Conservation (phyloP, 192 early-diverging fungal genomes). For the Entomortierella beljakovae region DNA sequence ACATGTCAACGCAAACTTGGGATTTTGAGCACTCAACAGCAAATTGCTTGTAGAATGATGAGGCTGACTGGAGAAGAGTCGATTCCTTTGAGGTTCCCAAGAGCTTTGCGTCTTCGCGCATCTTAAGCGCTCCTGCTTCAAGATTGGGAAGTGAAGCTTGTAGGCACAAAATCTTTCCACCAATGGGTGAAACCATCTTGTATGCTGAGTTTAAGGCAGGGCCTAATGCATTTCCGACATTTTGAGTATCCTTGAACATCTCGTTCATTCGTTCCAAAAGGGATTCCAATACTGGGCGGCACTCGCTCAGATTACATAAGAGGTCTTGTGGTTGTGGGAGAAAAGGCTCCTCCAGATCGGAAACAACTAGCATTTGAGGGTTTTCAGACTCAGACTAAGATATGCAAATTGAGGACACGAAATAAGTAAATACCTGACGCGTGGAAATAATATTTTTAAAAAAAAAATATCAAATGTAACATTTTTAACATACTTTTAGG, state of each 20-base stretch:
- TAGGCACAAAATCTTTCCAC: slow-evolving; percentile 91
- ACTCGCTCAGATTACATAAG: slow-evolving; percentile 89
- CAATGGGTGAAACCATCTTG: slow-evolving; percentile 83
- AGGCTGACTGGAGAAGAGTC: slow-evolving; percentile 83
- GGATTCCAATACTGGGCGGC: slow-evolving; percentile 75
- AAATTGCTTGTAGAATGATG: slow-evolving; percentile 90
- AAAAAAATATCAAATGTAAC: background rate
- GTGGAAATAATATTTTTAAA: background rate
- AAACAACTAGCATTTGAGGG: slow-evolving; percentile 95
- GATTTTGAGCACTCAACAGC: slow-evolving; percentile 92
- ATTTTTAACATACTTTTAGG: slow-evolving; percentile 61
- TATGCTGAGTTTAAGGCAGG: slow-evolving; percentile 85
- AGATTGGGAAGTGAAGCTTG: slow-evolving; percentile 87
- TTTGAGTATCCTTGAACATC: slow-evolving; percentile 90
- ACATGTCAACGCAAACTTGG: slow-evolving; percentile 91
- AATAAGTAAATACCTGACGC: too few species aligned
- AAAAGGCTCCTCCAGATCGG: slow-evolving; percentile 91
- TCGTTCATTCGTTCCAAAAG: slow-evolving; percentile 78
- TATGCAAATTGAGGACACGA: background rate
- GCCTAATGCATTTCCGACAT: slow-evolving; percentile 83
- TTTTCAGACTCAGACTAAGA: slow-evolving; percentile 67
- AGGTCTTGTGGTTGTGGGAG: slow-evolving; percentile 91
- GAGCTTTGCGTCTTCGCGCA: slow-evolving; percentile 87
- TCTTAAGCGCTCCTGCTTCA: slow-evolving; percentile 83
- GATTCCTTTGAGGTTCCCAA: slow-evolving; percentile 92